These are phyloP conservation scores for Colletotrichum cordylinicola DNA, from an alignment of 2,329 filamentous ascomycete species.

Conservation along the genomic window DNA sequence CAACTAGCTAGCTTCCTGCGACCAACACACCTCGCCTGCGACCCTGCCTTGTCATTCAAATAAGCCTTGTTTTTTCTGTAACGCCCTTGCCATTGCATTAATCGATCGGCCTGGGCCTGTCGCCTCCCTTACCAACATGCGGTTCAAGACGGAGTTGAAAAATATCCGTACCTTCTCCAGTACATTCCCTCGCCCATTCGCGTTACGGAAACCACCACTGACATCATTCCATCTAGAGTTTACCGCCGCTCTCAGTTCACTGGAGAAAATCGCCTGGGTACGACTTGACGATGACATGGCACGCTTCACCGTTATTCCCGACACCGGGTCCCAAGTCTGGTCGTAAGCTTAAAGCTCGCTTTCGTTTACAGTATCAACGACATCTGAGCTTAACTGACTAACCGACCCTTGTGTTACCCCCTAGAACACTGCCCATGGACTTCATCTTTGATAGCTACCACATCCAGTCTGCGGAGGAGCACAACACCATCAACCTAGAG, in stretches of 20 bases:
- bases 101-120: not conserved
- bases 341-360: slow-evolving; percentile 62
- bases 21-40: not conserved
- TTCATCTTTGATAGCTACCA: slow-evolving; percentile 87
- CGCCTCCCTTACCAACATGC: slow-evolving; percentile 49
- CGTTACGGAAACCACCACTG: not conserved
- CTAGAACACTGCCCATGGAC: slow-evolving; percentile 69
- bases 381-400: not conserved
- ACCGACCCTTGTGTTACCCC: not conserved
- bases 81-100: not conserved
- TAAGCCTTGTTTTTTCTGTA: not conserved
- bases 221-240: slow-evolving; percentile 53
- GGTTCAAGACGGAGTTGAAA: slow-evolving; percentile 70
- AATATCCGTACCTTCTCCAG: slow-evolving; percentile 72
- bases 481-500: slow-evolving; percentile 96
- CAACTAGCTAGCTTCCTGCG: not conserved
- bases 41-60: not conserved
- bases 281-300: slow-evolving; percentile 86
- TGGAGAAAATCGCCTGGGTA: slow-evolving; percentile 89
- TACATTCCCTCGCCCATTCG: slow-evolving; percentile 35
- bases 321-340: slow-evolving; percentile 96
- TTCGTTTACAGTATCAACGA: not conserved
- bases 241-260: slow-evolving; percentile 66
- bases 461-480: slow-evolving; percentile 80
- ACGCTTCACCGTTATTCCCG: slow-evolving; percentile 94